Conservation (phyloP, 805 yeast species). For the Cyberlindnera maritima region DNA sequence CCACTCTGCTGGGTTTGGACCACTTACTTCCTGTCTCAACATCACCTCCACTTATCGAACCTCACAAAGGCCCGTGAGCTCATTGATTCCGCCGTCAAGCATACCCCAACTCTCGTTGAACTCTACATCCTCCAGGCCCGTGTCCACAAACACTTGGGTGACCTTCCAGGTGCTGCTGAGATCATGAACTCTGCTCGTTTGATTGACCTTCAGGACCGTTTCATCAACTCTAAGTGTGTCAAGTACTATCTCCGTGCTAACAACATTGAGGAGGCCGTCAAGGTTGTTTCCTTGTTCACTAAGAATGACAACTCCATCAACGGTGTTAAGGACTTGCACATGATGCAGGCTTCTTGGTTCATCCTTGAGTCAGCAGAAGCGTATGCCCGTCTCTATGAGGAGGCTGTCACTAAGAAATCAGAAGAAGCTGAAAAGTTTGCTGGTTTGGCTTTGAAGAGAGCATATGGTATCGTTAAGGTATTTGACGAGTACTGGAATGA, state of each 20-base stretch:
- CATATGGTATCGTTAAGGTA: slow-evolving; percentile 58
- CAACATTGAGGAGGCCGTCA: slow-evolving; percentile 69
- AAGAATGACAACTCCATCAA: slow-evolving; percentile 78
- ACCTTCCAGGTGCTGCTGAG: slow-evolving; percentile 57
- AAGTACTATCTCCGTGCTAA: slow-evolving; percentile 81
- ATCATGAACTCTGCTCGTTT: slow-evolving; percentile 67
- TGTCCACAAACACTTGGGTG: slow-evolving; percentile 69
- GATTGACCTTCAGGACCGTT: slow-evolving; percentile 86
- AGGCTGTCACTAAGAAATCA: slow-evolving; percentile 35
- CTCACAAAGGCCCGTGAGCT: slow-evolving; percentile 51
- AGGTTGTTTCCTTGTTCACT: slow-evolving; percentile 75
- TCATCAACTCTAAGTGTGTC: slow-evolving; percentile 82
- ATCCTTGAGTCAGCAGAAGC: slow-evolving; percentile 82
- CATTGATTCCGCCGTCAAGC: slow-evolving; percentile 62
- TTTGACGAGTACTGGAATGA: slow-evolving; percentile 74
- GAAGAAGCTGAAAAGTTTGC: slow-evolving; percentile 44
- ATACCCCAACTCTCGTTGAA: slow-evolving; percentile 85
- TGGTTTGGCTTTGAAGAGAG: slow-evolving; percentile 82
- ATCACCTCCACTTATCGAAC: slow-evolving; percentile 56
- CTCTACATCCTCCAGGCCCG: slow-evolving; percentile 77
- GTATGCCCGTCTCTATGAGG: slow-evolving; percentile 57
- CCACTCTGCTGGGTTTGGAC: slow-evolving; percentile 60
- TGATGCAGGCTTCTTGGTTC: slow-evolving; percentile 92
- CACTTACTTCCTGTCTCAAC: slow-evolving; percentile 74
- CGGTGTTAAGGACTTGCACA: slow-evolving; percentile 82